A percentile compares a stretch with the other conserved stretches of the same genome.
Conservation (phyloP, 345 rosid species). For the Eutrema yunnanense region DNA sequence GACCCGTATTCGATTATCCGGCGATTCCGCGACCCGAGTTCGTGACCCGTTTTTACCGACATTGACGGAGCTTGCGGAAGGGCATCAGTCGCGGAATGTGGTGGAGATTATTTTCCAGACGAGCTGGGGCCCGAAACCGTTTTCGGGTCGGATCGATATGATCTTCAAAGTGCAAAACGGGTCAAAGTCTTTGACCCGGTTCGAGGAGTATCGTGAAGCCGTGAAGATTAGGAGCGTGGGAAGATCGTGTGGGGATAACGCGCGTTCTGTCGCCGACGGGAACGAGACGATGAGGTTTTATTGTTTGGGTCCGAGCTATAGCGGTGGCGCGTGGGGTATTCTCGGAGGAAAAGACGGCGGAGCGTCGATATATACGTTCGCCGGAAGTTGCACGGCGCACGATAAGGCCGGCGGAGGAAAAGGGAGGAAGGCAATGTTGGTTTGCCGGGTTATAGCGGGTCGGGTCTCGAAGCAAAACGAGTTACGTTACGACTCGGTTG, state of each 20-base stretch:
- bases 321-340: constrained; percentile 32
- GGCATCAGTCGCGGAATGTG: constrained; percentile 87
- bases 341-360: constrained; percentile 33
- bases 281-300: constrained; percentile 96
- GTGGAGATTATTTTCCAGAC: constrained; percentile 94
- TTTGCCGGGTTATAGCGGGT: constrained; percentile 88
- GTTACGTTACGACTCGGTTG: constrained; percentile 39
- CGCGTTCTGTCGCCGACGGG: constrained; percentile 86
- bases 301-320: constrained; percentile 58
- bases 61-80: constrained; percentile 67
- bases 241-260: constrained; percentile 56
- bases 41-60: constrained; percentile 56
- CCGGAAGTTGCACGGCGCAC: constrained; percentile 77
- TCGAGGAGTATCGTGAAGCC: constrained; percentile 83
- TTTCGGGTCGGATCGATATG: constrained; percentile 78
- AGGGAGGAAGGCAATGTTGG: constrained; percentile 92
- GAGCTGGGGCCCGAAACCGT: constrained; percentile 78
- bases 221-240: constrained; percentile 56
- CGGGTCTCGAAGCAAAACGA: constrained; percentile 54
- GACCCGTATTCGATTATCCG: constrained; percentile 31
- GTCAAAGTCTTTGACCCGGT: constrained; percentile 56
- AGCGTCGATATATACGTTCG: constrained; percentile 57
- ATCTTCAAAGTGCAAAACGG: constrained; percentile 88
- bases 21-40: constrained; percentile 7
- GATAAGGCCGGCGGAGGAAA: constrained; percentile 76